Evolutionary conservation across 495 filamentous ascomycete genomes (phyloP).

Genomic region (Trichoderma asperelloides): DNA sequence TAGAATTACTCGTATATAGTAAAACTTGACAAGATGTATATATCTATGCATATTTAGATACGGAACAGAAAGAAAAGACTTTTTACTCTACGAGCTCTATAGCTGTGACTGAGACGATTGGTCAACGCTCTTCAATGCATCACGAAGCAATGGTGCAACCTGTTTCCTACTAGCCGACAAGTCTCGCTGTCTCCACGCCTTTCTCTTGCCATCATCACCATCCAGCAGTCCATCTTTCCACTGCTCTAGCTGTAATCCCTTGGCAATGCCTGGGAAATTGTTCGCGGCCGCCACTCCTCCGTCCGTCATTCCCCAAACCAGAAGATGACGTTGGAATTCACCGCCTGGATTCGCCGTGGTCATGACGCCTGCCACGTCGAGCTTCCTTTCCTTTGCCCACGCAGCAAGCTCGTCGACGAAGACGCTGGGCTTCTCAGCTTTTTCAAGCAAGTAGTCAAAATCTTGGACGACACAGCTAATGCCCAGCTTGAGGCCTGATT

Average conservation of each 20-base stretch:
- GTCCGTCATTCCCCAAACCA: constrained; percentile 53
- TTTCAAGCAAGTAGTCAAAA: constrained; percentile 51
- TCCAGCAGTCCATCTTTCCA: constrained; percentile 41
- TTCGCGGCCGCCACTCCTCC: constrained; percentile 36
- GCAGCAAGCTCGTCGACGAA: constrained; percentile 26
- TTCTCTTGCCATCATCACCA: constrained; percentile 31
- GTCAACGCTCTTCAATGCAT: constrained; percentile 41
- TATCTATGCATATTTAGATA: background rate
- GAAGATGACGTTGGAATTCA: constrained; percentile 60
- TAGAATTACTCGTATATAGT: background rate
- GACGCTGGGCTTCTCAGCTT: constrained; percentile 31
- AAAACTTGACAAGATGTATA: background rate
- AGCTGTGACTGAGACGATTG: constrained; percentile 18
- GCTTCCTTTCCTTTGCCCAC: constrained; percentile 47
- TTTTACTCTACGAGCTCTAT: background rate
- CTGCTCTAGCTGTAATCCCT: constrained; percentile 45
- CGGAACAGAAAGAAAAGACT: background rate
- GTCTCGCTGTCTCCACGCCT: constrained; percentile 61
- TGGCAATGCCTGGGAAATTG: constrained; percentile 42
- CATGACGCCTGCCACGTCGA: constrained; percentile 70
- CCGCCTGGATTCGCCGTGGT: constrained; percentile 52
- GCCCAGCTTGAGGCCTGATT: constrained; percentile 52
- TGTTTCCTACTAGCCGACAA: constrained; percentile 72
- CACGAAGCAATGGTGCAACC: constrained; percentile 75
- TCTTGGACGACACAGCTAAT: constrained; percentile 65